phyloP scores from a whole-genome alignment of 208 protist species.

The Phytomonas francai region DNA sequence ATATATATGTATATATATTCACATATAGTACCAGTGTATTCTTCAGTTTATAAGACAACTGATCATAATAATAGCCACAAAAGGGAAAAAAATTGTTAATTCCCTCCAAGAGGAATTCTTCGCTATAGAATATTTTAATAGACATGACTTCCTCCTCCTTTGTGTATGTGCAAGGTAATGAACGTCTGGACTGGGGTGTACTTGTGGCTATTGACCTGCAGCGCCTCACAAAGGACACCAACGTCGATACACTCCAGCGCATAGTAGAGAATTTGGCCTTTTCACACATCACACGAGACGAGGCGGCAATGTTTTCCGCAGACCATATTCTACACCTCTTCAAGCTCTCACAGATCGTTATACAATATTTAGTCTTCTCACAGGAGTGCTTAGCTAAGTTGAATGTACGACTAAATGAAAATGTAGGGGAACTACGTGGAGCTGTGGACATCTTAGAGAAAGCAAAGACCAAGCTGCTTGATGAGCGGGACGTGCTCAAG shows the following conservation, averaged over 20 bases:
- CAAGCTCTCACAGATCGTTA: conserved; percentile 71
- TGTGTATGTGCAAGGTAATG: conserved; percentile 73
- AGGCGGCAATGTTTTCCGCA: conserved; percentile 79
- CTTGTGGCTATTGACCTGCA: conserved; percentile 80
- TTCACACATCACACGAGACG: conserved; percentile 74
- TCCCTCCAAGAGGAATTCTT: not conserved
- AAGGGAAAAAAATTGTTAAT: not conserved
- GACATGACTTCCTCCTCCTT: conserved; percentile 31
- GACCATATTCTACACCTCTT: conserved; percentile 85
- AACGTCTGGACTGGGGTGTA: conserved; percentile 86
- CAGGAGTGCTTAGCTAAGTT: conserved; percentile 81
- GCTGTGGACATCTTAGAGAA: conserved; percentile 23
- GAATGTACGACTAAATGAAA: conserved; percentile 66
- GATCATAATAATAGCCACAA: not conserved
- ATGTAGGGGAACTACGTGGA: conserved; percentile 35
- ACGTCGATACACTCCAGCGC: conserved; percentile 82
- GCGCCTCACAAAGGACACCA: conserved; percentile 70
- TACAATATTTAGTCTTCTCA: conserved; percentile 87
- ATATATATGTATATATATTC: not conserved
- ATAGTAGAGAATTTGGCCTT: conserved; percentile 87
- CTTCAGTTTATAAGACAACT: not conserved
- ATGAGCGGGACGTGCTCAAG: conserved; percentile 52
- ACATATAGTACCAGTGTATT: not conserved
- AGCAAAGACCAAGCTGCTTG: conserved; percentile 25
- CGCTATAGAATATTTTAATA: conserved; percentile 3